Base-by-base conservation (phyloP, 495 filamentous ascomycete genomes). In the Amorphotheca resinae region DNA sequence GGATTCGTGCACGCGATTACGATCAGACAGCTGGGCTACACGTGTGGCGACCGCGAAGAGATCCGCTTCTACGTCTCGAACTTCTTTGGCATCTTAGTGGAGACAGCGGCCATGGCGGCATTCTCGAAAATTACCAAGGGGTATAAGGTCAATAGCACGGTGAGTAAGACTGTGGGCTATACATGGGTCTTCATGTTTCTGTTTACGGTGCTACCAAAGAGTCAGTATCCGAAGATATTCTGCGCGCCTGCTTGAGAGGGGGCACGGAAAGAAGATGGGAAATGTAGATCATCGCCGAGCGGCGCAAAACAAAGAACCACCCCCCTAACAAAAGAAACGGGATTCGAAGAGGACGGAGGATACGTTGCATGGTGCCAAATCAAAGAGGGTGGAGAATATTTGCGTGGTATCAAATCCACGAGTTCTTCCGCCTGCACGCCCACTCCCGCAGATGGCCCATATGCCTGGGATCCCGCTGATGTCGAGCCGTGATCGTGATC, bases 121-220 rank as follows among this genome's bases (percentile, higher is more conserved):
- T 14, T 26, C n/a, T 4, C 4, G 4, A 41, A 30, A 14, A 3
- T 25, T 2, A 14, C n/a, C 9, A 15, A 22, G 15, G 22, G 16
- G 23, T 41, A 41, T 30, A 30, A 25, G 9, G 14, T 21, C 3
- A 41, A 8, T 9, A 12, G 16, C 12, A n/a, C 16, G 5, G 20
- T 41, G 12, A 21, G 38, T 30, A 41, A 30, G 16, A 16, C 38
- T 9, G 16, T 41, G 4, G 38, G 38, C 7, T 41, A 41, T 30
- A 15, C 22, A 8, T 41, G 38, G 38, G 38, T 41, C 3, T 41
- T 41, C 22, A 22, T 7, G 23, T 41, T 41, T 22, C 16, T 41
- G 5, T 41, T 41, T 41, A 22, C 9, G 12, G 6, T 30, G 9
- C 20, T 41, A 22, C 38, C 38, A 18, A 41, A 41, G 23, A 30